These are phyloP conservation scores for Phylloporus sp. DNA, from an alignment of 768 basidiomycete genomes.

Conservation along the genomic window DNA sequence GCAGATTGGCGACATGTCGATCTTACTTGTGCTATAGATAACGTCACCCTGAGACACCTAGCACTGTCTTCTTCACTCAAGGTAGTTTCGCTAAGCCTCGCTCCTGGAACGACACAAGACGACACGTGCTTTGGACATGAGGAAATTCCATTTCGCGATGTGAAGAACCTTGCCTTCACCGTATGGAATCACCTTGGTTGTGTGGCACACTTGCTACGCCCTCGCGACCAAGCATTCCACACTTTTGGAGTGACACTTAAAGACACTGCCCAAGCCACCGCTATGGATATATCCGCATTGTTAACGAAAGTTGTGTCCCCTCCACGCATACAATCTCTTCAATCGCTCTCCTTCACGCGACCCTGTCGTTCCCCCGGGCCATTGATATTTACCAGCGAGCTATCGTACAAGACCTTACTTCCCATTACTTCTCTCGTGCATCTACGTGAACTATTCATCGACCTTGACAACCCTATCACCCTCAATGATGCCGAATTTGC, in stretches of 20 bases:
- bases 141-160: background rate
- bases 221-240: background rate
- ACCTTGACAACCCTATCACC: background rate
- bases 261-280: background rate
- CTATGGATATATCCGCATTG: background rate
- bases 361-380: too few relatives aligned
- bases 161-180: background rate
- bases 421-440: constrained; percentile 1
- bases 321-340: constrained; percentile 2
- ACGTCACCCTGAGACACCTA: background rate
- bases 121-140: background rate
- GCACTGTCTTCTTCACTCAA: background rate
- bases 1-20: background rate
- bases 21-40: background rate
- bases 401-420: background rate
- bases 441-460: background rate
- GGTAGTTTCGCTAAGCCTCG: background rate
- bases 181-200: background rate
- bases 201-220: background rate
- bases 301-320: background rate
- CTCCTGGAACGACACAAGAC: background rate
- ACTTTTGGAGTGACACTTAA: background rate
- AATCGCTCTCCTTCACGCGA: background rate
- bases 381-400: background rate
- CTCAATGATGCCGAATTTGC: constrained; percentile 4